Evolutionary conservation across 805 yeast species (phyloP).

Genomic region (Wickerhamomyces ciferrii): DNA sequence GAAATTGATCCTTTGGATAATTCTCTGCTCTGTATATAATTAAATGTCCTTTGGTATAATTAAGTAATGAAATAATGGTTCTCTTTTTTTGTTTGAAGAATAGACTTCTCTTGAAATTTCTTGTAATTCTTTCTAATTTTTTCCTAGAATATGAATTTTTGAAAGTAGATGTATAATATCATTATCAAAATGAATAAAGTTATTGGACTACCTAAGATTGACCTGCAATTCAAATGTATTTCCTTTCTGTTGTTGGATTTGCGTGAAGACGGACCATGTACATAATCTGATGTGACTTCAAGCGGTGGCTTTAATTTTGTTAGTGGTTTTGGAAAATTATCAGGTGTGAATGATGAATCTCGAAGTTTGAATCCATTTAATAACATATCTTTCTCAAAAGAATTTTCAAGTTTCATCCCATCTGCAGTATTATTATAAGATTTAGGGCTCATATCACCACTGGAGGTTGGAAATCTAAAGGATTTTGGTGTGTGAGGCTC

Average conservation of each 20-base stretch:
- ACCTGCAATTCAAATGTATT: background rate
- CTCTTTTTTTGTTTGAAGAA: background rate
- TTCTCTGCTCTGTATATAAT: background rate
- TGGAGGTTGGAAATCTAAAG: background rate
- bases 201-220: background rate
- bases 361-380: background rate
- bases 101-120: too few species aligned
- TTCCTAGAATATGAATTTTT: background rate
- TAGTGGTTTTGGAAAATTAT: background rate
- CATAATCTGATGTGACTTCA: background rate
- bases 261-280: background rate
- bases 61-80: background rate
- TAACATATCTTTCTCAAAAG: background rate
- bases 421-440: background rate
- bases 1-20: background rate
- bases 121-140: too few species aligned
- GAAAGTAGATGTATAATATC: background rate
- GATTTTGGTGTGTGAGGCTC: background rate
- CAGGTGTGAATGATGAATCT: background rate
- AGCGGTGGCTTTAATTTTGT: background rate
- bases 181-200: background rate
- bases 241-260: background rate
- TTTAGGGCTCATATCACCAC: background rate
- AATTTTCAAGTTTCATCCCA: background rate
- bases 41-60: background rate